phyloP scores from a whole-genome alignment of 1,139 yeast genomes.

The Magnusiomyces fungicola region DNA sequence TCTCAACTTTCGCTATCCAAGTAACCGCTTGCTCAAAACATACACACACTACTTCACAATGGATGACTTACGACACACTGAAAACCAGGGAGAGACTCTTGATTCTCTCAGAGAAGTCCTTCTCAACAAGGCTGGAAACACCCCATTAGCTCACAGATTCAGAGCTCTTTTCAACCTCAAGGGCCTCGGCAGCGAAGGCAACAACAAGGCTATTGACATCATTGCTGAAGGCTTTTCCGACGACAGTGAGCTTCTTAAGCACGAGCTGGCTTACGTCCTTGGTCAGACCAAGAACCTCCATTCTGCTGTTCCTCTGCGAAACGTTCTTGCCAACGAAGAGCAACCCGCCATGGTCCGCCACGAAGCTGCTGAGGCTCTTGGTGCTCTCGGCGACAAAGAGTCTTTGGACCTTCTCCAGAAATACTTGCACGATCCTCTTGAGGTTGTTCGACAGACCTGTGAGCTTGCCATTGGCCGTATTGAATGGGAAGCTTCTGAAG shows the following conservation, averaged over 20 bases:
- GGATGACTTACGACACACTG: slow-evolving; percentile 34
- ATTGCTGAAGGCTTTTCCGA: slow-evolving; percentile 76
- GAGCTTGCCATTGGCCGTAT: slow-evolving; percentile 94
- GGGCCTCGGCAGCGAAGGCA: slow-evolving; percentile 62
- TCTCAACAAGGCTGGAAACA: slow-evolving; percentile 43
- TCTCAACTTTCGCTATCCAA: too few relatives aligned
- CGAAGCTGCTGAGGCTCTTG: slow-evolving; percentile 98
- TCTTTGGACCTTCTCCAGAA: slow-evolving; percentile 63
- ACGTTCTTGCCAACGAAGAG: slow-evolving; percentile 53
- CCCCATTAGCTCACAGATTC: slow-evolving; percentile 76
- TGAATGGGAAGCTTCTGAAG: slow-evolving; percentile 77
- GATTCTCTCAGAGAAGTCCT: slow-evolving; percentile 24
- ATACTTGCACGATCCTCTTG: slow-evolving; percentile 67
- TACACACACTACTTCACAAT: slow-evolving; percentile 16
- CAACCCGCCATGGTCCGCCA: slow-evolving; percentile 95
- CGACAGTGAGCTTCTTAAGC: slow-evolving; percentile 87
- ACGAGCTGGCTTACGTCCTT: slow-evolving; percentile 96
- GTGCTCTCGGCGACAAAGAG: slow-evolving; percentile 81
- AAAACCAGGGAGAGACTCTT: slow-evolving; percentile 28
- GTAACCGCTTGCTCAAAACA: too few relatives aligned
- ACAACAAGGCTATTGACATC: slow-evolving; percentile 67
- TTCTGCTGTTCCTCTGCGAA: slow-evolving; percentile 69
- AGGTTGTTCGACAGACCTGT: slow-evolving; percentile 94
- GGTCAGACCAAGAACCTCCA: slow-evolving; percentile 86
- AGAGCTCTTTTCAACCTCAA: slow-evolving; percentile 90